Percentiles rank a stretch among this genome's conserved stretches.
phyloP scores from a whole-genome alignment of 305 asterid genomes.

The Lippia alba region DNA sequence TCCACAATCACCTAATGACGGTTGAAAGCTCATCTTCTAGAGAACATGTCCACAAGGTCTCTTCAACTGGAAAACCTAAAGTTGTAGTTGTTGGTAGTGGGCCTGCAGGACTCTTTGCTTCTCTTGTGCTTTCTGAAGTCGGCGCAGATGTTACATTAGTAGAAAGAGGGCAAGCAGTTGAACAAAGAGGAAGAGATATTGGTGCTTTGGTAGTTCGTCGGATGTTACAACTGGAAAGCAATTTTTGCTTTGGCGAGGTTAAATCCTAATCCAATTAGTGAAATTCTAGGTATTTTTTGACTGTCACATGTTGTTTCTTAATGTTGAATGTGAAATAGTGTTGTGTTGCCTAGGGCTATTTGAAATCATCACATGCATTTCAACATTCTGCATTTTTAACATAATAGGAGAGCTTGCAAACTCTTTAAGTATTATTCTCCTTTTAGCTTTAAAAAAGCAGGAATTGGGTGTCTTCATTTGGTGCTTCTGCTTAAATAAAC shows the following conservation, averaged over 20 bases:
- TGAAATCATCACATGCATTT: constrained; percentile 9
- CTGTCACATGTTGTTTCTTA: constrained; percentile 34
- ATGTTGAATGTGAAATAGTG: constrained; percentile 18
- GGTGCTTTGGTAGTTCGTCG: constrained; percentile 95
- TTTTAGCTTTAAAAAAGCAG: no score
- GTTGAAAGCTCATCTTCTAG: constrained; percentile 40
- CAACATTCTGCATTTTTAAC: not conserved
- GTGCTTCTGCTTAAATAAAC: no score
- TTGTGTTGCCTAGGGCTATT: constrained; percentile 12
- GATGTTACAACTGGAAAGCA: constrained; percentile 83
- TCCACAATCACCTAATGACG: constrained; percentile 44
- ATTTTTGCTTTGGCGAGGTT: constrained; percentile 99
- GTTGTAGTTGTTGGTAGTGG: constrained; percentile 95
- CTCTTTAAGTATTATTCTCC: no score
- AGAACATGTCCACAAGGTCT: constrained; percentile 37
- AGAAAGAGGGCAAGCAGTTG: constrained; percentile 98
- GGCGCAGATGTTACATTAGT: constrained; percentile 92
- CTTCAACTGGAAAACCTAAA: constrained; percentile 54
- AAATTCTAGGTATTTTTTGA: constrained; percentile 38
- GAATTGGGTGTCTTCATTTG: no score
- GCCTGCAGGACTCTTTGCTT: constrained; percentile 94
- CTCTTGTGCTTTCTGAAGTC: constrained; percentile 96
- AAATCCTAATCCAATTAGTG: constrained; percentile 50
- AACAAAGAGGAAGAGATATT: constrained; percentile 94
- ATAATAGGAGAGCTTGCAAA: no score